A percentile compares a stretch with the other conserved stretches of the same genome.
Conservation (phyloP, 2,329 filamentous ascomycete species). For the Blumeriella jaapii region DNA sequence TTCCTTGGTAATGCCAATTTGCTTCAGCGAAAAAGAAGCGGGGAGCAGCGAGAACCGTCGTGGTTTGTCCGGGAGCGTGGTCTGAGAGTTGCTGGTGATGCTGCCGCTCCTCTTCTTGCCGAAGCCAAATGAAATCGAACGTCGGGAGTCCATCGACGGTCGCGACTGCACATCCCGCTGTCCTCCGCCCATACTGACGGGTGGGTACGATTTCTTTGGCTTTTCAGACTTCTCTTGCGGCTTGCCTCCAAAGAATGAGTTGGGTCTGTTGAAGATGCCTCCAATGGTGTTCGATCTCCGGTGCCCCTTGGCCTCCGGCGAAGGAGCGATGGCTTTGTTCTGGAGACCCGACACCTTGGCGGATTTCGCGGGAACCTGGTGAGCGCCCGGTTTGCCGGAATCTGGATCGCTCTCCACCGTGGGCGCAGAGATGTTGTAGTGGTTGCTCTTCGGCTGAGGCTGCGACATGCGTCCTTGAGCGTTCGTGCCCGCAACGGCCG, state of each 20-base stretch:
- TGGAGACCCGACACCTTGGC: slow-evolving; percentile 41
- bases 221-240: slow-evolving; percentile 50
- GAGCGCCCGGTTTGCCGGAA: slow-evolving; percentile 49
- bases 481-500: slow-evolving; percentile 78
- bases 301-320: slow-evolving; percentile 36
- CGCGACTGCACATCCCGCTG: slow-evolving; percentile 29
- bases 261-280: slow-evolving; percentile 73
- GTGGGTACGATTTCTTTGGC: slow-evolving; percentile 62
- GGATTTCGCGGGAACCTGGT: slow-evolving; percentile 43
- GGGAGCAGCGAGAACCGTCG: slow-evolving; percentile 63
- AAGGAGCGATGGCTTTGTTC: slow-evolving; percentile 25
- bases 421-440: slow-evolving; percentile 61
- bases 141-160: slow-evolving; percentile 60
- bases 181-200: slow-evolving; percentile 72
- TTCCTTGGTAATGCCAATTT: slow-evolving; percentile 49
- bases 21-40: slow-evolving; percentile 50
- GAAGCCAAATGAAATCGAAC: slow-evolving; percentile 58
- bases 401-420: slow-evolving; percentile 42
- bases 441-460: slow-evolving; percentile 55
- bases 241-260: slow-evolving; percentile 63
- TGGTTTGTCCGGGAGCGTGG: slow-evolving; percentile 40
- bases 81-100: slow-evolving; percentile 42
- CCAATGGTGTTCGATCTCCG: slow-evolving; percentile 66
- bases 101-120: slow-evolving; percentile 62
- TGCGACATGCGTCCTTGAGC: slow-evolving; percentile 85